Base-by-base conservation (phyloP, 768 basidiomycete genomes). In the Mycena alexandri region DNA sequence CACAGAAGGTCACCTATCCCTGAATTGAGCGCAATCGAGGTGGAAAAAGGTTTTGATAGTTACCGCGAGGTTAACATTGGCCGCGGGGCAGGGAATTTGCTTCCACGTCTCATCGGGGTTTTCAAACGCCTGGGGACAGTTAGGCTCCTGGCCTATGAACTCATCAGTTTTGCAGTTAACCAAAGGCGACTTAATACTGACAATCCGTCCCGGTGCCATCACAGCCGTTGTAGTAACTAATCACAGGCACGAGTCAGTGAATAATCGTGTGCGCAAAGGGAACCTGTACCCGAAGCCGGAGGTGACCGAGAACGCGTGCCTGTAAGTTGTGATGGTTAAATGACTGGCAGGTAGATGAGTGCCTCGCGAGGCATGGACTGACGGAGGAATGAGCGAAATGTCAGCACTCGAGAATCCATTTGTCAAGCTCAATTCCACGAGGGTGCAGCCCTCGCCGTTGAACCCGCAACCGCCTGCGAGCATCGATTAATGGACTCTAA, bases 141-240 rank as follows among this genome's bases (percentile, higher is more conserved):
- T 71, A 12, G 78, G 61, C 24, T 73, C 69, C 25, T 68, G 77
- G 70, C 84, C 83, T 85, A 54, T 6, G 22, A 29, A 7, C 33
- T 29, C 25, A 21, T 16, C 24, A 51, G 21, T 29, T 29, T 48
- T 24, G 2, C 16, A 6, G 33, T 3, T 17, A 24, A 29, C 29
- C 3, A 29, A 29, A 29, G 29, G 29, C 29, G 29, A 29, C 29
- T 29, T 2, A 55, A 17, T 19, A 69, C 81, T 74, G 68, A 83
- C 85, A 86, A 67, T 79, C 75, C n/a, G 80, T 76, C 1, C 85
- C 85, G 19, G 74, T 68, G 47, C 81, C 81, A 53, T 83, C 75
- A 56, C 84, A 85, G 11, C 83, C 83, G 61, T 80, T 74, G 73
- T 72, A 83, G 73, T 82, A 85, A 19, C 83, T 82, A 19, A n/a